Percentiles rank a stretch among this genome's conserved stretches.
Evolutionary conservation across 2,329 filamentous ascomycete species (phyloP).

Genomic region (Fusarium anthophilum): DNA sequence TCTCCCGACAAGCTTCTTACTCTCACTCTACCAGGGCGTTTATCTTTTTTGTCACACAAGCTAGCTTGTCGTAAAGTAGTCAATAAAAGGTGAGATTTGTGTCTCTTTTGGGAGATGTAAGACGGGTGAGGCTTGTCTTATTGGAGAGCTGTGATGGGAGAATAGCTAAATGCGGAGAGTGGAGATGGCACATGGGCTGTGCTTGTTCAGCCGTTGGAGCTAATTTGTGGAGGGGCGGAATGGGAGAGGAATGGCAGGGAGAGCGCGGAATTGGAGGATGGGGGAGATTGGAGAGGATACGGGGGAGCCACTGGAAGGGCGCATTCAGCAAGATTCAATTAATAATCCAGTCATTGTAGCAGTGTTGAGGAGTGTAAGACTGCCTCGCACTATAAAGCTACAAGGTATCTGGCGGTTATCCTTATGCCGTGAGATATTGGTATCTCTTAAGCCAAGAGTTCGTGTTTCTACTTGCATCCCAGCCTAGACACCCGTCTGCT

Average conservation of each 20-base stretch:
- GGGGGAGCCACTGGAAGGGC: not conserved
- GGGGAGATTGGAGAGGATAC: not conserved
- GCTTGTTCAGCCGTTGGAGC: constrained; percentile 24
- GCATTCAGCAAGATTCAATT: not conserved
- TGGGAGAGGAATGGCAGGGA: not conserved
- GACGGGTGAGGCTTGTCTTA: not conserved
- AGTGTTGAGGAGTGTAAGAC: not conserved
- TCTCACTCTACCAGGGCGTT: not conserved
- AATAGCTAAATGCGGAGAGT: constrained; percentile 20
- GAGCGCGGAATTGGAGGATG: constrained; percentile 11
- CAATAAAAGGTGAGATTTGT: not conserved
- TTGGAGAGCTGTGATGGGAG: not conserved
- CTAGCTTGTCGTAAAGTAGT: not conserved
- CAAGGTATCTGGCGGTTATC: not conserved
- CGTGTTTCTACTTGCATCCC: not conserved
- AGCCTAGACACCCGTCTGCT: not conserved
- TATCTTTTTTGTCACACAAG: not conserved
- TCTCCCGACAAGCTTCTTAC: not conserved
- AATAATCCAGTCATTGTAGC: not conserved
- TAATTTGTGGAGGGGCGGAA: constrained; percentile 25
- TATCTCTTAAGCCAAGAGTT: not conserved
- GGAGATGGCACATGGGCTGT: constrained; percentile 13
- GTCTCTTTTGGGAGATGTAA: not conserved
- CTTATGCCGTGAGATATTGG: not conserved
- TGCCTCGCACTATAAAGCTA: not conserved